Conservation (phyloP, 768 basidiomycete genomes). For the Lactarius pseudohatsudake region DNA sequence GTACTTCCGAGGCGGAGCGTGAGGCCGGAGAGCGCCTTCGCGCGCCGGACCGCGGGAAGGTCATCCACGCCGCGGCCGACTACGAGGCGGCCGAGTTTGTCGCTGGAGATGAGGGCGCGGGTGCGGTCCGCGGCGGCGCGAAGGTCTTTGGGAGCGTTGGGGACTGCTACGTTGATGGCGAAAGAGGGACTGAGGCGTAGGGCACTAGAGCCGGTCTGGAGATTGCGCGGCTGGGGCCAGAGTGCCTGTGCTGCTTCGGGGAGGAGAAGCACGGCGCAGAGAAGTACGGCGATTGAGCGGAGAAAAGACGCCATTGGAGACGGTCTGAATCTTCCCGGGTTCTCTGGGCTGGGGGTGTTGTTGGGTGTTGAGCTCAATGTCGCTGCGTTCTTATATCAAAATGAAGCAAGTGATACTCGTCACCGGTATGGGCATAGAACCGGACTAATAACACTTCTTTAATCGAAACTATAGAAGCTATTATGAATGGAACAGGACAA, state of each 20-base stretch:
- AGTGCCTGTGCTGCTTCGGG: slow-evolving; percentile 31
- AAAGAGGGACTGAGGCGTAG: slow-evolving; percentile 49
- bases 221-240: slow-evolving; percentile 40
- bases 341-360: neutral
- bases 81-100: slow-evolving; percentile 58
- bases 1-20: slow-evolving; percentile 35
- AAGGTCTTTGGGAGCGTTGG: slow-evolving; percentile 54
- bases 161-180: slow-evolving; percentile 46
- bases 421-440: no score
- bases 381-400: no score
- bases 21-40: slow-evolving; percentile 45
- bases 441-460: no score
- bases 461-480: no score
- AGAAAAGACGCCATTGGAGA: neutral
- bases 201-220: slow-evolving; percentile 35
- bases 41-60: slow-evolving; percentile 38
- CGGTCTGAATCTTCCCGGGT: neutral
- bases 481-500: neutral
- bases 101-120: slow-evolving; percentile 39
- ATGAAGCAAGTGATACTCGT: no score
- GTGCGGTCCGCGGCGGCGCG: slow-evolving; percentile 53
- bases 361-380: neutral
- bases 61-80: slow-evolving; percentile 58
- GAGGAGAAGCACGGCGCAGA: slow-evolving; percentile 30
- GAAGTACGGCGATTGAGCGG: neutral